Evolutionary conservation across 768 basidiomycete species (phyloP).

Genomic region (Peribolospora baueri): DNA sequence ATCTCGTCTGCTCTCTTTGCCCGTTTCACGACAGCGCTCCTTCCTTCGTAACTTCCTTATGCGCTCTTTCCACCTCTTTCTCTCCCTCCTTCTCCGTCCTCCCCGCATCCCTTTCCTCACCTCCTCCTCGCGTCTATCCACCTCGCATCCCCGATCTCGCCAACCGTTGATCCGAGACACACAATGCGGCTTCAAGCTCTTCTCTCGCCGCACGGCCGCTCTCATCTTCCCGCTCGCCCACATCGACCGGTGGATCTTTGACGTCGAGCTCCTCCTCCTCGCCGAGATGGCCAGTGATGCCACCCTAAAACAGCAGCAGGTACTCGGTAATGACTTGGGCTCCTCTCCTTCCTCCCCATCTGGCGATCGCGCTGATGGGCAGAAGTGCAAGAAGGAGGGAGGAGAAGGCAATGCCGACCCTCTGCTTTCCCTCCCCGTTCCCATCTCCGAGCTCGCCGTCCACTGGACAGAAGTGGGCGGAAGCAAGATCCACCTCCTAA

Average conservation of each 20-base stretch:
- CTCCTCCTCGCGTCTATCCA: not conserved
- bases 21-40: slow-evolving; percentile 40
- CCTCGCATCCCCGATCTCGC: not conserved
- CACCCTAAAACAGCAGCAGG: too few species aligned
- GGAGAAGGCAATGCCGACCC: too few species aligned
- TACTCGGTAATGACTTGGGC: too few species aligned
- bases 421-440: slow-evolving; percentile 29
- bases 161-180: slow-evolving; percentile 51
- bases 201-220: slow-evolving; percentile 55
- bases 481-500: slow-evolving; percentile 67
- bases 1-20: not conserved
- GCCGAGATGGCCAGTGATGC: slow-evolving; percentile 31
- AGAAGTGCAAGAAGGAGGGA: too few species aligned
- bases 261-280: slow-evolving; percentile 71
- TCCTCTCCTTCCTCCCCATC: too few species aligned
- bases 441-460: slow-evolving; percentile 63
- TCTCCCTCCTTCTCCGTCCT: slow-evolving; percentile 57
- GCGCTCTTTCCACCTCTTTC: slow-evolving; percentile 74
- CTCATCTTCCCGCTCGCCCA: slow-evolving; percentile 69
- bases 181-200: slow-evolving; percentile 92
- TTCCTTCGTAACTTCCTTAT: slow-evolving; percentile 71
- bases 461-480: slow-evolving; percentile 85
- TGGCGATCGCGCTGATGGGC: too few species aligned
- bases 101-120: not conserved
- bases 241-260: slow-evolving; percentile 66